Evolutionary conservation across 2,329 filamentous ascomycete genomes (phyloP).

Genomic region (Botrytis cinerea): DNA sequence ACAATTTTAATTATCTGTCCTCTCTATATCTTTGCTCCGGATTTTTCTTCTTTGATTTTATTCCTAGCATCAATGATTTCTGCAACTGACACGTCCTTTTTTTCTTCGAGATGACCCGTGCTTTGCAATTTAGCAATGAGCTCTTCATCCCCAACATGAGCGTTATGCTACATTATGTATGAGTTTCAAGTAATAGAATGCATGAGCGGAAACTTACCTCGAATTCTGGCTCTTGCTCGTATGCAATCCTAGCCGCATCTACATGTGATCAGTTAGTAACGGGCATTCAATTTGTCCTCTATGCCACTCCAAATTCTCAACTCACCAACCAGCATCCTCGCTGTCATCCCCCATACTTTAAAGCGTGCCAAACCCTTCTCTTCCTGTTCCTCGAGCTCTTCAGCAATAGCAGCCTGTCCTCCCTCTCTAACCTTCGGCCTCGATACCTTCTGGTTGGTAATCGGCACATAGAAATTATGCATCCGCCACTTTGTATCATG

Average conservation of each 20-base stretch:
- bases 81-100: constrained; percentile 52
- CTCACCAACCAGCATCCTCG: constrained; percentile 69
- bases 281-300: neutral
- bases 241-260: constrained; percentile 83
- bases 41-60: constrained; percentile 12
- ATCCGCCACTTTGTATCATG: constrained; percentile 77
- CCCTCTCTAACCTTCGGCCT: constrained; percentile 51
- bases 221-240: constrained; percentile 79
- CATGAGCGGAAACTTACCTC: constrained; percentile 55
- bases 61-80: constrained; percentile 46
- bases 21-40: constrained; percentile 26
- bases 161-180: constrained; percentile 36
- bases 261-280: neutral
- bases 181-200: constrained; percentile 1
- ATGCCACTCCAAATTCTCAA: neutral
- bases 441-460: constrained; percentile 68
- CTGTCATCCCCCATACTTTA: constrained; percentile 94
- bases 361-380: constrained; percentile 58
- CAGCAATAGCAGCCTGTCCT: constrained; percentile 49
- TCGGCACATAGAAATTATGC: constrained; percentile 90
- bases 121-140: constrained; percentile 59
- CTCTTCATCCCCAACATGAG: constrained; percentile 55
- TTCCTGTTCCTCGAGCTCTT: constrained; percentile 51
- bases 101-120: constrained; percentile 56
- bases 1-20: constrained; percentile 18